These are phyloP conservation scores for Quercus agrifolia DNA, from an alignment of 306 rosid species.

Conservation along the genomic window DNA sequence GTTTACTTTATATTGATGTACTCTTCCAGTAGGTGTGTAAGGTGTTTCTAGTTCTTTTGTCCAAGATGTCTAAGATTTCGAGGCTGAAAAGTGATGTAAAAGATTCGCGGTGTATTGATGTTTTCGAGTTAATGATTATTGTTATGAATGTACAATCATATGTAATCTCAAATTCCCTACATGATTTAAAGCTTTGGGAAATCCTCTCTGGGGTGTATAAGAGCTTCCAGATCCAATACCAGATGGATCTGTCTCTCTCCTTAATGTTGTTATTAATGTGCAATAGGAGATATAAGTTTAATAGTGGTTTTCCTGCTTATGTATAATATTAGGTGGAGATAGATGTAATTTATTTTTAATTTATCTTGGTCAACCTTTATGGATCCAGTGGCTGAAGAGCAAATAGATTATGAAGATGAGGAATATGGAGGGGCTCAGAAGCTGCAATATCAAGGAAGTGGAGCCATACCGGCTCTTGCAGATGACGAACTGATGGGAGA, in stretches of 20 bases:
- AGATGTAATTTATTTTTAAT: constrained; percentile 6
- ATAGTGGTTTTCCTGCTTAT: constrained; percentile 16
- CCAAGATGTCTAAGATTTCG: background rate
- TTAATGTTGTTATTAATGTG: background rate
- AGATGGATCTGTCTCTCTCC: background rate
- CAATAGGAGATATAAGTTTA: constrained; percentile 7
- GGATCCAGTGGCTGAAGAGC: constrained; percentile 40
- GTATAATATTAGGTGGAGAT: constrained; percentile 23
- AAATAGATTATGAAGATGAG: constrained; percentile 38
- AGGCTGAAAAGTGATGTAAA: background rate
- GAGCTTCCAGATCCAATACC: background rate
- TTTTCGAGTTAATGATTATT: background rate
- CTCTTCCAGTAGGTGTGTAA: background rate
- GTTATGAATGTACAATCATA: background rate
- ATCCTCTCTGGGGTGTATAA: background rate
- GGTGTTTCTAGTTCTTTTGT: background rate
- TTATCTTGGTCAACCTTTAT: constrained; percentile 4
- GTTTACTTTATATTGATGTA: background rate
- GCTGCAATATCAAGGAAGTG: constrained; percentile 39
- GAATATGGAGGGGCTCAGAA: constrained; percentile 41
- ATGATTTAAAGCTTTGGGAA: background rate
- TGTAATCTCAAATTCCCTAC: background rate
- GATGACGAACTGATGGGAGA: constrained; percentile 43
- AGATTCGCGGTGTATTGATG: background rate
- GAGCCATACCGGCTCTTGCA: constrained; percentile 46